Evolutionary conservation across 331 rosid species (phyloP).

Genomic region (Saraca asoca): DNA sequence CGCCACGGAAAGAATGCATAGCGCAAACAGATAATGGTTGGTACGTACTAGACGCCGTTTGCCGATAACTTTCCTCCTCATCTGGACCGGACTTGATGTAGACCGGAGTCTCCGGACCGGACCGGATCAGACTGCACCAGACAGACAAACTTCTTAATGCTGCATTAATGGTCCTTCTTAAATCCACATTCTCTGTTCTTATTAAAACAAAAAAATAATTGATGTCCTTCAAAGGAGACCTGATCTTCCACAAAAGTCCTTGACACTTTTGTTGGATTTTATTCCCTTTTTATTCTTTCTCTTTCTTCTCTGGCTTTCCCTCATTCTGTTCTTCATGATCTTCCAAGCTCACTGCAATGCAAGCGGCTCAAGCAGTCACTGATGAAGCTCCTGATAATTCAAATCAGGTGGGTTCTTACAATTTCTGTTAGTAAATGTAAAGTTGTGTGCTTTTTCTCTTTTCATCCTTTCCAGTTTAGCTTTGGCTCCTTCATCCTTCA

Average conservation of each 20-base stretch:
- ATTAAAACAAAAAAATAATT: too few relatives aligned
- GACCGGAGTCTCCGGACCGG: too few relatives aligned
- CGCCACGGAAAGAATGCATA: too few relatives aligned
- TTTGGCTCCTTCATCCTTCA: constrained; percentile 10
- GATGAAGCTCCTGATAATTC: constrained; percentile 50
- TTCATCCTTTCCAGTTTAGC: constrained; percentile 1
- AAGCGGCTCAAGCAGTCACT: constrained; percentile 49
- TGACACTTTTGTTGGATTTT: constrained; percentile 32
- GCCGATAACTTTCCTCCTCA: too few relatives aligned
- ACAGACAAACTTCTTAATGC: too few relatives aligned
- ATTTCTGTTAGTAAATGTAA: constrained; percentile 1
- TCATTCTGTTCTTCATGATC: constrained; percentile 28
- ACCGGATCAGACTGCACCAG: too few relatives aligned
- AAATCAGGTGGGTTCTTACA: constrained; percentile 47
- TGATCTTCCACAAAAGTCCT: not conserved
- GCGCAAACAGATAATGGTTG: too few relatives aligned
- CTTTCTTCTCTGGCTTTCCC: not conserved
- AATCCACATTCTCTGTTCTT: too few relatives aligned
- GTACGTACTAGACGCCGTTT: too few relatives aligned
- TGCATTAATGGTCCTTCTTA: too few relatives aligned
- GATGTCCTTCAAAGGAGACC: too few relatives aligned
- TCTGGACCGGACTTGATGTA: too few relatives aligned
- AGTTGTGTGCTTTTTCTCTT: constrained; percentile 19
- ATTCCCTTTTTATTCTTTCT: not conserved
- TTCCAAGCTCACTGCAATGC: constrained; percentile 51